Percentiles rank a stretch among this genome's conserved stretches.
phyloP scores from a whole-genome alignment of 1,284 basidiomycete species.

The Boletus smithii region DNA sequence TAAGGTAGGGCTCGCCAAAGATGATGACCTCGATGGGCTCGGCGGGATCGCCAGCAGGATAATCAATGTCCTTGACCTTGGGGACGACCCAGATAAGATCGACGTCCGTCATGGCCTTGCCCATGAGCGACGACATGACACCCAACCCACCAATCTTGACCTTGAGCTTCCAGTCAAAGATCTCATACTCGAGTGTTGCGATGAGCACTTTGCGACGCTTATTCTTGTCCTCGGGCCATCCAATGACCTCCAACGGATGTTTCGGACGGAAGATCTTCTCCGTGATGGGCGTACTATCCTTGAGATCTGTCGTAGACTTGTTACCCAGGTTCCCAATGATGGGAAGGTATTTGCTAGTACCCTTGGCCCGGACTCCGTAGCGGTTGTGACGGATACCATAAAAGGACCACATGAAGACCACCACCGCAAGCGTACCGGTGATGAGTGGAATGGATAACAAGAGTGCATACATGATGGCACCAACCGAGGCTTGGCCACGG shows the following conservation, averaged over 20 bases:
- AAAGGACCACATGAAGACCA: slow-evolving; percentile 92
- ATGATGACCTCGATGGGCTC: slow-evolving; percentile 94
- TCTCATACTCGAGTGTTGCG: slow-evolving; percentile 89
- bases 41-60: slow-evolving; percentile 83
- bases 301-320: slow-evolving; percentile 63
- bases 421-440: slow-evolving; percentile 77
- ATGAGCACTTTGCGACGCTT: slow-evolving; percentile 89
- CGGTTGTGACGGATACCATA: slow-evolving; percentile 93
- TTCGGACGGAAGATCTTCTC: slow-evolving; percentile 67
- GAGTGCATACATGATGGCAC: slow-evolving; percentile 81
- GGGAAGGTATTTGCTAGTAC: slow-evolving; percentile 70
- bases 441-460: slow-evolving; percentile 78
- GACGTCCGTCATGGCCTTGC: slow-evolving; percentile 94
- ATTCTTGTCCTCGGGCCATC: slow-evolving; percentile 88
- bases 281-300: slow-evolving; percentile 49
- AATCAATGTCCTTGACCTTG: slow-evolving; percentile 90
- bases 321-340: slow-evolving; percentile 64
- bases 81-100: slow-evolving; percentile 91
- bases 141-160: slow-evolving; percentile 95
- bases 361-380: slow-evolving; percentile 75
- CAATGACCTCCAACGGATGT: slow-evolving; percentile 65
- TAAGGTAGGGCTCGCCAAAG: slow-evolving; percentile 90
- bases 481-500: slow-evolving; percentile 75
- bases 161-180: slow-evolving; percentile 94
- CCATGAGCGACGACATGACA: slow-evolving; percentile 96